A percentile compares a stretch with the other conserved stretches of the same genome.
Evolutionary conservation across 2,329 filamentous ascomycete genomes (phyloP).

Genomic region (Paraphaeosphaeria minitans): DNA sequence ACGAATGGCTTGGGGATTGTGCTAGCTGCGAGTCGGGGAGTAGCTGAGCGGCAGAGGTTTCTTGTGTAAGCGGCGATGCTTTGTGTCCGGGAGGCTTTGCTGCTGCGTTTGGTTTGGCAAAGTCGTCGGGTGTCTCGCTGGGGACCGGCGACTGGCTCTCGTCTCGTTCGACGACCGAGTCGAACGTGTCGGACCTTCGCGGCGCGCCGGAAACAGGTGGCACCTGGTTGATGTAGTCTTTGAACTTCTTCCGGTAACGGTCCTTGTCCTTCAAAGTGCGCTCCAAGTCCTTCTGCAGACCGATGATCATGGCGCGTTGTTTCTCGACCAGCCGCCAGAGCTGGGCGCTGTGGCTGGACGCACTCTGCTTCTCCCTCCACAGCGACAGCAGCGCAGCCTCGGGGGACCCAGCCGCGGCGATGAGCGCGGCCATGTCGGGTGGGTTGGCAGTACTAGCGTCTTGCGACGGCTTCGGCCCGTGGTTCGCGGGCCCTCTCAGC

Average conservation of each 20-base stretch:
- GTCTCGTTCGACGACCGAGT: conserved; percentile 42
- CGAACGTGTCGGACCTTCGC: conserved; percentile 42
- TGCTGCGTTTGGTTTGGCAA: conserved; percentile 24
- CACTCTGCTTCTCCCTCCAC: conserved; percentile 87
- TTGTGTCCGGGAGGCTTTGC: conserved; percentile 30
- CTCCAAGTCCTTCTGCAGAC: conserved; percentile 93
- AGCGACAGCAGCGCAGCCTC: conserved; percentile 89
- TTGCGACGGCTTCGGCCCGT: conserved; percentile 62
- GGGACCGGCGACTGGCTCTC: conserved; percentile 46
- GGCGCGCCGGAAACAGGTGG: conserved; percentile 43
- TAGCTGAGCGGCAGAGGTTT: conserved; percentile 21
- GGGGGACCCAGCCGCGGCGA: conserved; percentile 83
- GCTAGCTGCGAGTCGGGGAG: conserved; percentile 39
- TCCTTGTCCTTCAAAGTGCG: conserved; percentile 92
- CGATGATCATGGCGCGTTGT: conserved; percentile 89
- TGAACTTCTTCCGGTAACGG: conserved; percentile 86
- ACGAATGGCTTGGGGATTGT: conserved; percentile 39
- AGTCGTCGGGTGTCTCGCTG: conserved; percentile 38
- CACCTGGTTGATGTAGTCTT: conserved; percentile 67
- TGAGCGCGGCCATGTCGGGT: conserved; percentile 78
- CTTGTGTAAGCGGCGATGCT: conserved; percentile 27
- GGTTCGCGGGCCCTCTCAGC: conserved; percentile 61
- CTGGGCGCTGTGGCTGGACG: conserved; percentile 86
- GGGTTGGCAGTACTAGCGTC: conserved; percentile 59
- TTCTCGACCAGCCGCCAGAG: conserved; percentile 97